Conservation (phyloP, 2,329 filamentous ascomycete species). For the Hypomyces rosellus region DNA sequence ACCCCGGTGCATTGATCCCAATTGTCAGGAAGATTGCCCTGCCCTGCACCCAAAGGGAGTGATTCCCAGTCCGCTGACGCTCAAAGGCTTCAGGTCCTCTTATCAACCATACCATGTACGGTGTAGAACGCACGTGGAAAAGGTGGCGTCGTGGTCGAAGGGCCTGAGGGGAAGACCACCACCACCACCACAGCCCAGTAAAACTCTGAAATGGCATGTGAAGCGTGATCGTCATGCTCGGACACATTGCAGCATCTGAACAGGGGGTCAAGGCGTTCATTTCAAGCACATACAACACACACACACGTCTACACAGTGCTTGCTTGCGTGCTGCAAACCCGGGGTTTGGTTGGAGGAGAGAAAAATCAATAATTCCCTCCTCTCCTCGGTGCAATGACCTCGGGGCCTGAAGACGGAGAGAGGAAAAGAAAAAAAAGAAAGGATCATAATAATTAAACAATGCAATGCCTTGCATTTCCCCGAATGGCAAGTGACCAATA, state of each 20-base stretch:
- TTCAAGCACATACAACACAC: no score
- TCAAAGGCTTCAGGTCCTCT: neutral
- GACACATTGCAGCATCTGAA: conserved; percentile 2
- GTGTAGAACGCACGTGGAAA: conserved; percentile 10
- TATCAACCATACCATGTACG: conserved; percentile 4
- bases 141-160: conserved; percentile 8
- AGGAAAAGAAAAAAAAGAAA: no score
- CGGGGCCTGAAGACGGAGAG: no score
- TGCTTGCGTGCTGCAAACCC: no score
- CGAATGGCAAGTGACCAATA: neutral
- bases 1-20: neutral
- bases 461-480: no score
- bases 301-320: no score
- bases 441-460: no score
- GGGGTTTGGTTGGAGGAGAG: no score
- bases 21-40: neutral
- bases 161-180: neutral
- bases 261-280: neutral
- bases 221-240: conserved; percentile 5
- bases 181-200: neutral
- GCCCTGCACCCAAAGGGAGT: neutral
- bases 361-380: no score
- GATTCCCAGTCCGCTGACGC: neutral
- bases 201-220: neutral
- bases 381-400: no score